These are phyloP conservation scores for Fraxinus velutina DNA, from an alignment of 305 asterid species.

Conservation along the genomic window DNA sequence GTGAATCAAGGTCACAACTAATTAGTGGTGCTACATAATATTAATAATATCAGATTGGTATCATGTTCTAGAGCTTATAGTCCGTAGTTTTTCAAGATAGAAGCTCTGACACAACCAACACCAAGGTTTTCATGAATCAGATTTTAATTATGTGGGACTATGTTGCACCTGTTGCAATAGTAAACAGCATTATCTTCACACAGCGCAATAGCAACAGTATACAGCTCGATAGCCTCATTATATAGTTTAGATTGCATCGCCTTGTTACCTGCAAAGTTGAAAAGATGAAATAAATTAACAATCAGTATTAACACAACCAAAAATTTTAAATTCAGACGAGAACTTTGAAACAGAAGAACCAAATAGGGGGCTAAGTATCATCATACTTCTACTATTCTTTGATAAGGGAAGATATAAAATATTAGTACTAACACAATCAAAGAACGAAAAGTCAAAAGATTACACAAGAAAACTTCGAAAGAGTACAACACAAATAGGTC, in stretches of 20 bases:
- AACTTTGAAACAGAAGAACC: background rate
- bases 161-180: conserved; percentile 68
- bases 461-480: conserved; percentile 2
- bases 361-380: background rate
- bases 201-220: conserved; percentile 69
- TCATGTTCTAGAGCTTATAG: background rate
- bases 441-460: background rate
- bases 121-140: background rate
- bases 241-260: conserved; percentile 69
- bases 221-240: conserved; percentile 61
- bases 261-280: conserved; percentile 56
- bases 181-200: conserved; percentile 74
- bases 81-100: background rate
- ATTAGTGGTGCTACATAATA: background rate
- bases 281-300: background rate
- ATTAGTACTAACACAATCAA: background rate
- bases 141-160: background rate
- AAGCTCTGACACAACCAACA: background rate
- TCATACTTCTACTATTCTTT: background rate
- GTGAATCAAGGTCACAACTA: background rate
- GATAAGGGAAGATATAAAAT: background rate
- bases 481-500: conserved; percentile 1
- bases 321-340: background rate
- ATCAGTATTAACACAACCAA: conserved; percentile 5
- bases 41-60: background rate